Conservation (phyloP, 805 yeast genomes). For the Spathaspora boniae region DNA sequence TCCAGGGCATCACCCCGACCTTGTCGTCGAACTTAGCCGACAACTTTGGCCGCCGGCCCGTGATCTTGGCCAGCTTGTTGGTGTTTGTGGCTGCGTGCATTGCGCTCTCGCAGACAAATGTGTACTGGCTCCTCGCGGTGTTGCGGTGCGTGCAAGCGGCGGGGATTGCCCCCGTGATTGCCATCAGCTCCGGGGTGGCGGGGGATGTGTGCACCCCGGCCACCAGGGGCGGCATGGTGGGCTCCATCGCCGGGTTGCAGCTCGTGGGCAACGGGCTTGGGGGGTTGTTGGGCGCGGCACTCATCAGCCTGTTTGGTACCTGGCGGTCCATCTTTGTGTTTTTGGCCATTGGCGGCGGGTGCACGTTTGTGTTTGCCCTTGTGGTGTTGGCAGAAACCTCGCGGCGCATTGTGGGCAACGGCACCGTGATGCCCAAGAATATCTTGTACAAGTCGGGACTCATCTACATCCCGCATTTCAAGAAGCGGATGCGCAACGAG, state of each 20-base stretch:
- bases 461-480: conserved; percentile 27
- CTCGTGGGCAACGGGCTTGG: conserved; percentile 76
- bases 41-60: conserved; percentile 67
- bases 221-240: conserved; percentile 70
- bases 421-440: conserved; percentile 52
- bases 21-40: conserved; percentile 70
- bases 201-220: conserved; percentile 68
- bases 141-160: conserved; percentile 75
- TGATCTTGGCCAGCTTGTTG: conserved; percentile 50
- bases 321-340: conserved; percentile 86
- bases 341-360: conserved; percentile 60
- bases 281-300: conserved; percentile 59
- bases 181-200: conserved; percentile 65
- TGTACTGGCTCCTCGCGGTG: conserved; percentile 59
- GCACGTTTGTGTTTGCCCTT: conserved; percentile 22
- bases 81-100: conserved; percentile 60
- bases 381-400: conserved; percentile 69
- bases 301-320: conserved; percentile 22
- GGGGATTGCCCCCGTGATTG: conserved; percentile 72
- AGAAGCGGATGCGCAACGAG: conserved; percentile 29
- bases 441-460: conserved; percentile 45
- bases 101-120: conserved; percentile 58
- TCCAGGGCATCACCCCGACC: conserved; percentile 77
- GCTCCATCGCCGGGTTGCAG: conserved; percentile 60
- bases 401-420: conserved; percentile 71